Conservation (phyloP, 805 yeast genomes). For the Candida palmyrensis region DNA sequence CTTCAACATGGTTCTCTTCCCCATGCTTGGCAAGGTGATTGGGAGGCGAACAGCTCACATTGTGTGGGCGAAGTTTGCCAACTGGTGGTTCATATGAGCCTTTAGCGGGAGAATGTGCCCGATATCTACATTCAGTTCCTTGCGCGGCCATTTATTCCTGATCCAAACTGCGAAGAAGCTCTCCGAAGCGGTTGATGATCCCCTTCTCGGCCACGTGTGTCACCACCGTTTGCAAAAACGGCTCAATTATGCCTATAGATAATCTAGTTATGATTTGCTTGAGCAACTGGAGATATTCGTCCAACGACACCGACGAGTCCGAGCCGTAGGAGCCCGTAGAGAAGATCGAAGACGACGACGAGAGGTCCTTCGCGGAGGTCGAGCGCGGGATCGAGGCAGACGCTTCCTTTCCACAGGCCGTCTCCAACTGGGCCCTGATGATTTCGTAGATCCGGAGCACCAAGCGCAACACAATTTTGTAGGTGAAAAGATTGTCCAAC, state of each 20-base stretch:
- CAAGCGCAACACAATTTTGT: slow-evolving; percentile 28
- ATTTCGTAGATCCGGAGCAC: slow-evolving; percentile 21
- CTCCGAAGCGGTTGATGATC: slow-evolving; percentile 24
- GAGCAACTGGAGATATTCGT: slow-evolving; percentile 27
- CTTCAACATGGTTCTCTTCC: slow-evolving; percentile 55
- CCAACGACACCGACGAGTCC: slow-evolving; percentile 18
- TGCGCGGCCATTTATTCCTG: slow-evolving; percentile 1
- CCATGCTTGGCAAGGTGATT: slow-evolving; percentile 59
- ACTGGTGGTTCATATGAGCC: slow-evolving; percentile 25
- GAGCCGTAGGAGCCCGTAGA: slow-evolving; percentile 21
- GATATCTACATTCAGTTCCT: background rate
- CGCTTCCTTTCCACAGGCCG: slow-evolving; percentile 1
- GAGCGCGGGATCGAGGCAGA: slow-evolving; percentile 3
- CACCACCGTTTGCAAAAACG: slow-evolving; percentile 26
- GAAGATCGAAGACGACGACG: slow-evolving; percentile 25
- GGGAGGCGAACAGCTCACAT: slow-evolving; percentile 56
- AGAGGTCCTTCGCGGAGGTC: background rate
- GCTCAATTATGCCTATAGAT: slow-evolving; percentile 33
- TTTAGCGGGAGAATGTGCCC: background rate
- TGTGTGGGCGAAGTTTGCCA: slow-evolving; percentile 32
- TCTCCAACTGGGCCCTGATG: slow-evolving; percentile 18
- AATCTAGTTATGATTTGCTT: slow-evolving; percentile 23
- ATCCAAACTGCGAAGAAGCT: slow-evolving; percentile 18
- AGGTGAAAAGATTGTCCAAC: slow-evolving; percentile 34
- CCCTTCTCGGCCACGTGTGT: slow-evolving; percentile 26